phyloP scores from a whole-genome alignment of 345 rosid species.

The Mangifera indica region DNA sequence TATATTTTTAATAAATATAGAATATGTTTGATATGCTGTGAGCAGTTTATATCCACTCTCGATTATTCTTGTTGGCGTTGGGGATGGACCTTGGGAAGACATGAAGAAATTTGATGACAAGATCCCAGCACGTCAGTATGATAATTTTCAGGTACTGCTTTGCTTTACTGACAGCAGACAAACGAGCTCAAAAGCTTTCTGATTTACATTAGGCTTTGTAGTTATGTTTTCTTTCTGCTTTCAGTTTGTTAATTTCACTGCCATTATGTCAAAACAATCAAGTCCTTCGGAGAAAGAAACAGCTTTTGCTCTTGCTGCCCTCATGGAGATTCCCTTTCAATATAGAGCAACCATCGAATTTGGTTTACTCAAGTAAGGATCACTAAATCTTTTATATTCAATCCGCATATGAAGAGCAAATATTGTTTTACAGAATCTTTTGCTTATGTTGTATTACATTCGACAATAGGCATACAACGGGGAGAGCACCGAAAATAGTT shows the following conservation, averaged over 20 bases:
- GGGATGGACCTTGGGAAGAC: conserved; percentile 86
- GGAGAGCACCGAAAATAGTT: conserved; percentile 45
- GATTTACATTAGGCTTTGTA: not conserved
- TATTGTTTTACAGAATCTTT: not conserved
- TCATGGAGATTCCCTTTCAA: conserved; percentile 90
- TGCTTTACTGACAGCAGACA: not conserved
- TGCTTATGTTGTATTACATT: not conserved
- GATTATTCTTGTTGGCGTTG: conserved; percentile 72
- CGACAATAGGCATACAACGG: conserved; percentile 40
- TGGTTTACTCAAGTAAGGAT: conserved; percentile 57
- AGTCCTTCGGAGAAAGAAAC: conserved; percentile 56
- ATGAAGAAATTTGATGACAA: conserved; percentile 74
- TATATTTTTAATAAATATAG: too few species aligned
- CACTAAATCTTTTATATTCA: not conserved
- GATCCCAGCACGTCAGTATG: conserved; percentile 66
- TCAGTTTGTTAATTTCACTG: conserved; percentile 86
- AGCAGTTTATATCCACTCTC: conserved; percentile 66
- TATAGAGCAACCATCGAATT: conserved; percentile 67
- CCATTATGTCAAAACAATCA: conserved; percentile 54
- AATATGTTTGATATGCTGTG: too few species aligned
- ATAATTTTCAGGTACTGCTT: conserved; percentile 64
- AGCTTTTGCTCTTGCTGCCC: conserved; percentile 84
- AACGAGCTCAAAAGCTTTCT: not conserved
- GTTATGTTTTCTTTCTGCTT: not conserved
- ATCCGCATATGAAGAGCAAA: not conserved